A percentile compares a stretch with the other conserved stretches of the same genome.
These are phyloP conservation scores for Beauveria bassiana DNA, from an alignment of 2,329 filamentous ascomycete genomes.

Conservation along the genomic window DNA sequence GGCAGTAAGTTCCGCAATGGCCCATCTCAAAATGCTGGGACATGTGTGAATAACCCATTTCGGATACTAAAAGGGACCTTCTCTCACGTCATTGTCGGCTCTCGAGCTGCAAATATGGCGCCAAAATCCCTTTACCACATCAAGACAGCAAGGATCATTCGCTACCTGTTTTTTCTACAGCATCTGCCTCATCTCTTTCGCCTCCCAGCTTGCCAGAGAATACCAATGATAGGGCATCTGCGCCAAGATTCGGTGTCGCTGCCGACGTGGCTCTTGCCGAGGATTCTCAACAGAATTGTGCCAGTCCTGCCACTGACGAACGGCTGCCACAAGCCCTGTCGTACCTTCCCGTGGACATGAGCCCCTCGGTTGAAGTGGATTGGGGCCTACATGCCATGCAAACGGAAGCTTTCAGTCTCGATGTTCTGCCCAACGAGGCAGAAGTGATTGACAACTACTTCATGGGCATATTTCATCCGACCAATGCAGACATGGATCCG, in stretches of 20 bases:
- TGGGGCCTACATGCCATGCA: neutral
- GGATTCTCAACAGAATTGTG: no score
- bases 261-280: no score
- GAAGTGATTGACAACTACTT: constrained; percentile 14
- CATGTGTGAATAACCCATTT: neutral
- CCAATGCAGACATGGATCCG: neutral
- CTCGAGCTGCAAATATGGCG: neutral
- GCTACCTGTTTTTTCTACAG: neutral
- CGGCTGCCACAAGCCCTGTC: no score
- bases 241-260: no score
- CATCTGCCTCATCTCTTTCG: neutral
- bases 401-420: neutral
- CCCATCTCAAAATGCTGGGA: neutral
- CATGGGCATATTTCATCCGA: neutral
- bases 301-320: no score
- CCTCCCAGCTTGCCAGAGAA: neutral
- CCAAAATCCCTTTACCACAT: neutral
- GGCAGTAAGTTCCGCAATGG: constrained; percentile 18
- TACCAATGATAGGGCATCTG: neutral
- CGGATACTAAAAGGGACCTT: constrained; percentile 7
- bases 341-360: no score
- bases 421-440: constrained; percentile 12
- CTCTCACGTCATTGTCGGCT: constrained; percentile 13
- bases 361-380: neutral
- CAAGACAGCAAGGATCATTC: neutral